Percentiles rank a stretch among this genome's conserved stretches.
Conservation (phyloP, 2,329 filamentous ascomycete species). For the Akanthomyces uredinophilus region DNA sequence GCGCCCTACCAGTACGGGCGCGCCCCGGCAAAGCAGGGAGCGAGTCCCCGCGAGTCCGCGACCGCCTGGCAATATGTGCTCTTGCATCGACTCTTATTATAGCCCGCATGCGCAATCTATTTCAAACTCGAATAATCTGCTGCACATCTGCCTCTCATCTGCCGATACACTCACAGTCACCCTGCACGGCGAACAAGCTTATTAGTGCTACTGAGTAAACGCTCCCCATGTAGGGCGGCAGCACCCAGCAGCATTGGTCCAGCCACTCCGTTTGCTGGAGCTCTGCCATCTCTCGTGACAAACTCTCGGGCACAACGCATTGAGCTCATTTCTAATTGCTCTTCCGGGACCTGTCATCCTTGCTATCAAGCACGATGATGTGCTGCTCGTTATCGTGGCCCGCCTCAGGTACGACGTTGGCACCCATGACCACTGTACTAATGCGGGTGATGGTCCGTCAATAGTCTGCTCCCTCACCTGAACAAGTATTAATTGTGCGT, state of each 20-base stretch:
- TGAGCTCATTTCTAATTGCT: neutral
- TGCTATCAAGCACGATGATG: neutral
- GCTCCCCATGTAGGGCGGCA: neutral
- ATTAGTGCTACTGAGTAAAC: neutral
- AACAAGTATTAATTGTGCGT: neutral
- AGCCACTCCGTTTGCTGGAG: neutral
- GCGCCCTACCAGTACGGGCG: neutral
- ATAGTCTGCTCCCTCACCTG: neutral
- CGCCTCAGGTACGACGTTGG: neutral
- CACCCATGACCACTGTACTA: constrained; percentile 5
- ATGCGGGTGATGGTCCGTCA: constrained; percentile 15
- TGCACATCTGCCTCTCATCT: neutral
- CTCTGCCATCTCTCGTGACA: neutral
- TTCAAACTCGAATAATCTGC: constrained; percentile 3
- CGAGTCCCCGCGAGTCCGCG: neutral
- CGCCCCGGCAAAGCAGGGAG: neutral
- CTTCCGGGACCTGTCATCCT: neutral
- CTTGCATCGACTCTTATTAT: neutral
- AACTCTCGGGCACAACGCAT: neutral
- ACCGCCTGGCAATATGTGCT: neutral
- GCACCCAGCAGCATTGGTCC: neutral
- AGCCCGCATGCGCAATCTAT: neutral
- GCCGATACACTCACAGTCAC: neutral
- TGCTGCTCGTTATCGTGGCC: neutral
- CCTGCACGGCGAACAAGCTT: neutral